Conservation (phyloP, 2,329 filamentous ascomycete genomes). For the Xylaria sp. region DNA sequence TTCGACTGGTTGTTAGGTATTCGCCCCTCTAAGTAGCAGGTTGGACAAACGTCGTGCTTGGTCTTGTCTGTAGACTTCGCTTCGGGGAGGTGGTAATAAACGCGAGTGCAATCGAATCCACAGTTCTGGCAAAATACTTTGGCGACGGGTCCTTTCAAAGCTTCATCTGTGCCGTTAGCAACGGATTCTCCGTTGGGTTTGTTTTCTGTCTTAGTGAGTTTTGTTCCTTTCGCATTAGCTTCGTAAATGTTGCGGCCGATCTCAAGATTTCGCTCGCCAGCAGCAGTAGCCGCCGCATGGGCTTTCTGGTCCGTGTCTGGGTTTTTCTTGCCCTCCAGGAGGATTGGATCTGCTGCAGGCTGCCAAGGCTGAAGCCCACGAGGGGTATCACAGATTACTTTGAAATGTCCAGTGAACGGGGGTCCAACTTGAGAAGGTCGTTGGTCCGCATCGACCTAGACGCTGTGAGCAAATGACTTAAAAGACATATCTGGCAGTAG, state of each 20-base stretch:
- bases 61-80: conserved; percentile 68
- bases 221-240: conserved; percentile 79
- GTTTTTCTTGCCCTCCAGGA: conserved; percentile 70
- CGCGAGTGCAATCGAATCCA: conserved; percentile 83
- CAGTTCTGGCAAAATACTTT: conserved; percentile 89
- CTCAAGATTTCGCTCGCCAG: conserved; percentile 89
- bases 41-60: conserved; percentile 90
- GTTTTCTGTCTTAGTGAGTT: conserved; percentile 76
- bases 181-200: conserved; percentile 81
- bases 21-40: conserved; percentile 86
- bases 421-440: conserved; percentile 95
- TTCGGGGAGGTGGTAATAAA: conserved; percentile 71
- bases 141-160: conserved; percentile 73
- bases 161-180: conserved; percentile 75
- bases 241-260: conserved; percentile 97
- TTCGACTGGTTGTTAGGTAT: conserved; percentile 83
- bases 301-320: conserved; percentile 79
- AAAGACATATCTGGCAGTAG: background rate
- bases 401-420: conserved; percentile 97
- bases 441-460: conserved; percentile 92
- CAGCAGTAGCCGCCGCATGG: conserved; percentile 71
- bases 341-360: conserved; percentile 80
- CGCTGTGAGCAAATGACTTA: conserved; percentile 46
- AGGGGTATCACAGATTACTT: conserved; percentile 93
- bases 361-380: conserved; percentile 95